Conservation (phyloP, 169 alveolate species). For the Eimeria zaria region DNA sequence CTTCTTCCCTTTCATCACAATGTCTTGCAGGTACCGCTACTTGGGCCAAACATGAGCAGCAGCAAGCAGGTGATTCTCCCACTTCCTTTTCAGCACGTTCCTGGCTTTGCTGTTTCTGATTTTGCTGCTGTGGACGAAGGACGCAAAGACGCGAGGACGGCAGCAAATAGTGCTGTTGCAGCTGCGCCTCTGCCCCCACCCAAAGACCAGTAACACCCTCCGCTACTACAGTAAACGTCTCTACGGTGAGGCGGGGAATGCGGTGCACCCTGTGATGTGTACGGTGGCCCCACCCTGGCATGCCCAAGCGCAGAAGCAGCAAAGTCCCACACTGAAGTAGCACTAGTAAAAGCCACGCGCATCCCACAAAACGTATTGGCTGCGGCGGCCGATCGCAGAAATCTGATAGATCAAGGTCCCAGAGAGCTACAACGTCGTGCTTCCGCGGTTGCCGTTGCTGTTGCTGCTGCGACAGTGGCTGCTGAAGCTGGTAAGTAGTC, state of each 20-base stretch:
- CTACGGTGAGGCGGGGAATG: conserved; percentile 57
- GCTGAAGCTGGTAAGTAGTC: conserved; percentile 77
- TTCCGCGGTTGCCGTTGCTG: conserved; percentile 36
- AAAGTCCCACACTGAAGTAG: conserved; percentile 25
- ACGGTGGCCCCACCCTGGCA: not conserved
- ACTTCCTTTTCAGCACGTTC: not conserved
- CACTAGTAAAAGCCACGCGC: conserved; percentile 59
- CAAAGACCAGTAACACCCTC: conserved; percentile 54
- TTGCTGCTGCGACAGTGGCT: not conserved
- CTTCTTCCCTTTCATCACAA: not conserved
- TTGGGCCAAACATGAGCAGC: conserved; percentile 27
- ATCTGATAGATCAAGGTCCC: conserved; percentile 51
- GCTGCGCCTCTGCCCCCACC: conserved; percentile 65
- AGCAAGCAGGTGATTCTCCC: not conserved
- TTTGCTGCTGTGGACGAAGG: conserved; percentile 44
- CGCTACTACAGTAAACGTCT: conserved; percentile 10
- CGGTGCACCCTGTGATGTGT: not conserved
- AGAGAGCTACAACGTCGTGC: conserved; percentile 40
- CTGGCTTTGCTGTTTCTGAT: not conserved
- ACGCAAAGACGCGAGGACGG: conserved; percentile 40
- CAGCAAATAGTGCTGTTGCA: conserved; percentile 39
- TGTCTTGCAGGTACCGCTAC: conserved; percentile 1
- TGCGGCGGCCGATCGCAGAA: conserved; percentile 63
- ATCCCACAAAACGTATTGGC: conserved; percentile 58
- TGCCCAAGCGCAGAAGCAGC: conserved; percentile 57